Base-by-base conservation (phyloP, 169 alveolate genomes). In the Theileria sp. region DNA sequence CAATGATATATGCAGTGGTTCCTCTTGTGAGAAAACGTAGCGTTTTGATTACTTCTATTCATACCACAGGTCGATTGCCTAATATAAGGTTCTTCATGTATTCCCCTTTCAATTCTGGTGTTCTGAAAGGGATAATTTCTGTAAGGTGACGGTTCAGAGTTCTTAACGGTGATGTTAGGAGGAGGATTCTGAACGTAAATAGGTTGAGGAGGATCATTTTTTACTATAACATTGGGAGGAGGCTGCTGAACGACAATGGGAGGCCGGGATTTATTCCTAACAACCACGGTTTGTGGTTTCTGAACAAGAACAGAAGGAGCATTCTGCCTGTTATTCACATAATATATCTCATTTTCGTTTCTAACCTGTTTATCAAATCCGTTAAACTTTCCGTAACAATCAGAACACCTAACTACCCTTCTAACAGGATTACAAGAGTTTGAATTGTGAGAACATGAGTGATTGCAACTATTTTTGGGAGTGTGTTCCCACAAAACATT, bases 161-260 rank as follows among this genome's bases (percentile, higher is more conserved):
- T 87, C 88, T 83, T 87, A 58, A 91, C 88, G 23, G 83, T 86
- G 61, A 91, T 88, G 74, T 91, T 91, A 65, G 94, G 94, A 21
- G 93, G 92, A 32, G 88, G 68, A 84, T 81, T 87, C 66, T 91
- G 92, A 44, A 91, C 93, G 70, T 80, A 91, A 69, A 91, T 83
- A 34, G 94, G 94, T 69, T 91, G 93, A 5, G 94, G 94, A 6
- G 93, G 90, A 67, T 91, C 91, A 62, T 91, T 91, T 76, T 87
- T 91, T 9, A 91, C 89, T 34, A 91, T 78, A 21, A 91, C 88
- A 56, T 91, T 91, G 32, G 94, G 93, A n/a, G 94, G 93, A 58
- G 92, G 94, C 68, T 89, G 94, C 62, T 87, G 90, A 15, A 91
- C 90, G 62, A 91, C 93, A 61, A 91, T 79, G 19, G 94, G 94